Evolutionary conservation across 2,329 filamentous ascomycete genomes (phyloP).

Genomic region (Talaromyces islandicus): DNA sequence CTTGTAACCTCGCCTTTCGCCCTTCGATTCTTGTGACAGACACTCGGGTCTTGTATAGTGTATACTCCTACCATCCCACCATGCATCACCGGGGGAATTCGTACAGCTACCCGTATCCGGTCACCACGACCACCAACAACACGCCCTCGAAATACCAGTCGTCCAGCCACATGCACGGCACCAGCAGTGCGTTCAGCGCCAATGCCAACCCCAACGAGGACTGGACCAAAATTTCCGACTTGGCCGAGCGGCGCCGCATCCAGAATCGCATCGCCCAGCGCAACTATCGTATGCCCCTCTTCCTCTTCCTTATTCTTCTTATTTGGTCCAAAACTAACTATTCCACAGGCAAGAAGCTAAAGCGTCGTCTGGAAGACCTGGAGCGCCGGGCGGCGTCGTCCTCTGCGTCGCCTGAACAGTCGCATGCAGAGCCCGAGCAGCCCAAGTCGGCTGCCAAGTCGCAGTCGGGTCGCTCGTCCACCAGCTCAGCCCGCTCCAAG

Average conservation of each 20-base stretch:
- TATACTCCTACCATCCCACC: neutral
- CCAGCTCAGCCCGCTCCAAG: slow-evolving; percentile 21
- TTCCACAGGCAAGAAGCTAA: slow-evolving; percentile 59
- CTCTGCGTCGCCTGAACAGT: slow-evolving; percentile 56
- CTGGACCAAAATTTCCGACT: slow-evolving; percentile 98
- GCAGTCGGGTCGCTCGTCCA: slow-evolving; percentile 18
- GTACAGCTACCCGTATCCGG: slow-evolving; percentile 1
- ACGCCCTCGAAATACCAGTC: slow-evolving; percentile 15
- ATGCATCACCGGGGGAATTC: slow-evolving; percentile 4
- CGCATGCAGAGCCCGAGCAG: slow-evolving; percentile 47
- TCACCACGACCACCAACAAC: neutral
- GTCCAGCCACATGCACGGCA: slow-evolving; percentile 67
- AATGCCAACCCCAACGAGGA: slow-evolving; percentile 95
- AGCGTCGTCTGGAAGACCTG: slow-evolving; percentile 60
- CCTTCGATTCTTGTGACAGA: neutral
- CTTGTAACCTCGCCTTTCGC: neutral
- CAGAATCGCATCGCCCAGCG: slow-evolving; percentile 97
- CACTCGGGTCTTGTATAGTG: neutral
- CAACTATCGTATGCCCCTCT: slow-evolving; percentile 72
- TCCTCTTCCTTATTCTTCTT: neutral
- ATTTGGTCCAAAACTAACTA: neutral
- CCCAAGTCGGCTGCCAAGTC: slow-evolving; percentile 18
- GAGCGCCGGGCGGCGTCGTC: slow-evolving; percentile 57
- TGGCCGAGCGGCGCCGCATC: slow-evolving; percentile 87
- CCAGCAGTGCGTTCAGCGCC: slow-evolving; percentile 89